Conservation (phyloP, 2,329 filamentous ascomycete genomes). For the Harringtonia lauricola region DNA sequence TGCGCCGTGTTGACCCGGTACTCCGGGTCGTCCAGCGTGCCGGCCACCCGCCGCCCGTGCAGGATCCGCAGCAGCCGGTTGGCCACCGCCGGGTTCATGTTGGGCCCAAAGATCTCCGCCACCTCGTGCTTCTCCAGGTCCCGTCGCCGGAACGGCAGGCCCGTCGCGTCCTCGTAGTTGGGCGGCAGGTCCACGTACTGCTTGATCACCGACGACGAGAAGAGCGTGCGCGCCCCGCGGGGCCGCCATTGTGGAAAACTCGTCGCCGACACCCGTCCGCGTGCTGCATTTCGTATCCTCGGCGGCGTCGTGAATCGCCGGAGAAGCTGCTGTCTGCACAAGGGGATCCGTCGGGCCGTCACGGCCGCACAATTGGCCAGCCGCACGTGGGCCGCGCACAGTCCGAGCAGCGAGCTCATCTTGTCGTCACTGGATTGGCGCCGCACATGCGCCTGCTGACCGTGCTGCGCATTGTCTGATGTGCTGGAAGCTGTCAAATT, state of each 20-base stretch:
- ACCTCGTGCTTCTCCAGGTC: constrained; percentile 39
- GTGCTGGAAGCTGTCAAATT: too few species aligned
- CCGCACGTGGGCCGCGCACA: background rate
- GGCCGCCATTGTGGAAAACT: too few species aligned
- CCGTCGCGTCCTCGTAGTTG: constrained; percentile 42
- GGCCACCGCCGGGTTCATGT: constrained; percentile 30
- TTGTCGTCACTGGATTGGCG: background rate
- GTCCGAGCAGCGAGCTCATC: background rate
- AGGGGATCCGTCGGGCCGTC: too few species aligned
- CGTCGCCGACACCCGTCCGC: too few species aligned
- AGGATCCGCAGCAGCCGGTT: constrained; percentile 46
- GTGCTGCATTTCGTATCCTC: too few species aligned
- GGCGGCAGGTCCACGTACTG: constrained; percentile 47
- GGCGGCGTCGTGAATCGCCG: too few species aligned
- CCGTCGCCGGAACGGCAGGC: constrained; percentile 39
- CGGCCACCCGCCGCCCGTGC: constrained; percentile 52
- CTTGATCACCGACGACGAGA: constrained; percentile 27
- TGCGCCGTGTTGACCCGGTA: constrained; percentile 34
- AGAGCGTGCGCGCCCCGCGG: constrained; percentile 15
- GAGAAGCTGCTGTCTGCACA: too few species aligned
- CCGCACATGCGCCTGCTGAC: background rate
- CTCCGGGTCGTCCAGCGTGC: constrained; percentile 49
- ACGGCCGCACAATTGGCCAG: background rate
- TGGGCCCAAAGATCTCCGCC: constrained; percentile 36
- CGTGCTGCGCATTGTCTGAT: too few species aligned